Percentiles rank a stretch among this genome's conserved stretches.
Evolutionary conservation across 352 stramenopile species (phyloP).

Genomic region (Globisporangium solare): DNA sequence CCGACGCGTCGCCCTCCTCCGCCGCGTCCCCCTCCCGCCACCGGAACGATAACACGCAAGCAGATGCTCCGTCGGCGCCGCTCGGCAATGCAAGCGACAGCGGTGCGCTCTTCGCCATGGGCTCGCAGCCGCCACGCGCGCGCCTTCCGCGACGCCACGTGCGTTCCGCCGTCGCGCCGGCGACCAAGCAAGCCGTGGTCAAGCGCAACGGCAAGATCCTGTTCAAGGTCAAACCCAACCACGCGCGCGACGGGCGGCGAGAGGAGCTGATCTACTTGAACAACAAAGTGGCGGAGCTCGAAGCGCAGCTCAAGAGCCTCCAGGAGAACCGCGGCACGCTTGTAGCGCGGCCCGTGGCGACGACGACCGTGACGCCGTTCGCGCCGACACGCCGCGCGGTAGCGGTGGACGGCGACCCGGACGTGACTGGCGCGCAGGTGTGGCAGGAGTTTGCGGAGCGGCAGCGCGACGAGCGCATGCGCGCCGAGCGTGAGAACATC

Average conservation of each 20-base stretch:
- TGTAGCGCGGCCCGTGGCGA: not conserved
- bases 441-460: slow-evolving; percentile 40
- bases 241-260: slow-evolving; percentile 28
- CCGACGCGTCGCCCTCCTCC: not conserved
- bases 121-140: not conserved
- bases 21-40: too few relatives aligned
- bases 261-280: slow-evolving; percentile 41
- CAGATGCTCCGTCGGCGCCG: not conserved
- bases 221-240: slow-evolving; percentile 34
- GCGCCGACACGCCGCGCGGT: too few relatives aligned
- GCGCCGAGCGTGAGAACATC: slow-evolving; percentile 18
- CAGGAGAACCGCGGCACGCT: slow-evolving; percentile 7
- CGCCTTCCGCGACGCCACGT: slow-evolving; percentile 9
- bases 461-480: slow-evolving; percentile 23
- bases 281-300: slow-evolving; percentile 38
- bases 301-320: slow-evolving; percentile 26
- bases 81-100: not conserved
- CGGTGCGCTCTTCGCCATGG: not conserved
- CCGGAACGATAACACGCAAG: not conserved
- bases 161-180: not conserved
- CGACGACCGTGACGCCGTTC: not conserved
- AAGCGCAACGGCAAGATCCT: slow-evolving; percentile 16
- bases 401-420: not conserved
- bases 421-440: slow-evolving; percentile 9
- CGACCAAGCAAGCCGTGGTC: slow-evolving; percentile 8